Conservation (phyloP, 2,329 filamentous ascomycete species). For the Lithohypha guttulata region DNA sequence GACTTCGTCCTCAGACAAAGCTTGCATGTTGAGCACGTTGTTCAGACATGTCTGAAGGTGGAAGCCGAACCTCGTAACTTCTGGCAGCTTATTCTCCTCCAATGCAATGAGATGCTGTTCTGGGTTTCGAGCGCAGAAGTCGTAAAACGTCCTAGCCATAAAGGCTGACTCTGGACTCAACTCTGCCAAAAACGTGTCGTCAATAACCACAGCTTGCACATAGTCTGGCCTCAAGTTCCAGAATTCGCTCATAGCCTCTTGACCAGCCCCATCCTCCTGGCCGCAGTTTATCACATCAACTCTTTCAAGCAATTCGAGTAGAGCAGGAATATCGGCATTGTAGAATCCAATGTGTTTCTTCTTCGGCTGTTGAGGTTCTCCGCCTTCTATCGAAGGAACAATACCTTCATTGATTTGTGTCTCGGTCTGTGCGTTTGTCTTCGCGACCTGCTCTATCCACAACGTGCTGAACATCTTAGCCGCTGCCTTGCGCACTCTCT, state of each 20-base stretch:
- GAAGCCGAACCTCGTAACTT: constrained; percentile 83
- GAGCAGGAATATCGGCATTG: constrained; percentile 62
- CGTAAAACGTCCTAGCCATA: constrained; percentile 83
- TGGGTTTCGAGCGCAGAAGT: constrained; percentile 72
- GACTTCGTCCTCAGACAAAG: constrained; percentile 36
- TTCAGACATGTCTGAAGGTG: constrained; percentile 72
- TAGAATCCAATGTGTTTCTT: constrained; percentile 38
- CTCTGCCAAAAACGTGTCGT: constrained; percentile 37
- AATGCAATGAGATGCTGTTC: constrained; percentile 59
- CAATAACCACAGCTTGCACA: constrained; percentile 34
- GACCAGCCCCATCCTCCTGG: constrained; percentile 76
- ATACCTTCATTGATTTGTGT: constrained; percentile 34
- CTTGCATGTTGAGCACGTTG: constrained; percentile 28
- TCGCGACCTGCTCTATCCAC: constrained; percentile 96
- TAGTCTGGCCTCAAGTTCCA: constrained; percentile 75
- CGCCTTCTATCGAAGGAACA: too few relatives aligned
- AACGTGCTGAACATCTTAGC: constrained; percentile 81
- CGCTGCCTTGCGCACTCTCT: constrained; percentile 84
- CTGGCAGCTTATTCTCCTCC: constrained; percentile 80
- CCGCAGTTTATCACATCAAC: constrained; percentile 89
- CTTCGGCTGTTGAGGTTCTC: too few relatives aligned
- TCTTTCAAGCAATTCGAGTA: constrained; percentile 83
- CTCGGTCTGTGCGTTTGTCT: constrained; percentile 33
- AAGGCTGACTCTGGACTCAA: constrained; percentile 73
- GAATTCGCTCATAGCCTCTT: constrained; percentile 91